Conservation (phyloP, 139 green algal species). For the Chlamydomonas applanata region DNA sequence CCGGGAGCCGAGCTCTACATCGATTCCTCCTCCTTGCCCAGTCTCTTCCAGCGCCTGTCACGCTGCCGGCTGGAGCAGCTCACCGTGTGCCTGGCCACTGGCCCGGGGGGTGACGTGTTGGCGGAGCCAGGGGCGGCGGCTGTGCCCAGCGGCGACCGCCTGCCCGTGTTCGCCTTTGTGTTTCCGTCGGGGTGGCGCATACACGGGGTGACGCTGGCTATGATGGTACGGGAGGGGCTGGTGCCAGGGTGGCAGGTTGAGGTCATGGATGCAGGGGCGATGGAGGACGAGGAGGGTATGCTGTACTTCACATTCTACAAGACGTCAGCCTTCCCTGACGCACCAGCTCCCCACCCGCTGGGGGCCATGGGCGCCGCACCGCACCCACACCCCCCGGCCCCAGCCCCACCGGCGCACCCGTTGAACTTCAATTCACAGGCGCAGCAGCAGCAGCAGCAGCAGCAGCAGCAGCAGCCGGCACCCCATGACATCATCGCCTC, state of each 20-base stretch:
- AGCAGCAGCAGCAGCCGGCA: too few species aligned
- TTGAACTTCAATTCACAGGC: too few species aligned
- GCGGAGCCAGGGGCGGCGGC: background rate
- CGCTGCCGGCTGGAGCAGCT: background rate
- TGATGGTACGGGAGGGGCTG: slow-evolving; percentile 1
- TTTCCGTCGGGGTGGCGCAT: background rate
- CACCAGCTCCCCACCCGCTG: too few species aligned
- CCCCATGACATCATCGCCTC: too few species aligned
- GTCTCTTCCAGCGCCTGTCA: background rate
- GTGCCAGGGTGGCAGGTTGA: background rate
- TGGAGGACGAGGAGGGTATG: slow-evolving; percentile 6
- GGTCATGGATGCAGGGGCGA: background rate
- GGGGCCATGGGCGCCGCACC: too few species aligned
- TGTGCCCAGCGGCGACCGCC: background rate
- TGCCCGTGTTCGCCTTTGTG: slow-evolving; percentile 9
- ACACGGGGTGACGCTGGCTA: background rate
- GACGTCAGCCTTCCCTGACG: background rate
- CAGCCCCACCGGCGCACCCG: too few species aligned
- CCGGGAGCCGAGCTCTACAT: background rate
- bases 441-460: too few species aligned
- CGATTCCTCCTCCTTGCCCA: background rate
- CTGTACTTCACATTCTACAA: slow-evolving; percentile 9
- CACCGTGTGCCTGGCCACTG: slow-evolving; percentile 5
- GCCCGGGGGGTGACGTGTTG: background rate
- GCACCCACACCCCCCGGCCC: too few species aligned